These are phyloP conservation scores for Citeromyces siamensis DNA, from an alignment of 1,139 yeast species.

Conservation along the genomic window DNA sequence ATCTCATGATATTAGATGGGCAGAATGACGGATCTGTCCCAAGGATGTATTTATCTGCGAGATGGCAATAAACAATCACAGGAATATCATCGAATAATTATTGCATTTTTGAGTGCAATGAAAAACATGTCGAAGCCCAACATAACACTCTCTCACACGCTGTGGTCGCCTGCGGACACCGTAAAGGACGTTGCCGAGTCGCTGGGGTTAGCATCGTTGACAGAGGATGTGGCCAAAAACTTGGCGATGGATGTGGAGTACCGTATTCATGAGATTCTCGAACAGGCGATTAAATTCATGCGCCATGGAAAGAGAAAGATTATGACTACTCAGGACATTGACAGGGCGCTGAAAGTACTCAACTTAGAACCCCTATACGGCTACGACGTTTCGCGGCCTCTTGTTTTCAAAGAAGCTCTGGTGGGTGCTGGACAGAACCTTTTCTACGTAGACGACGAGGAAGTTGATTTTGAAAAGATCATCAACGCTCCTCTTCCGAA, in stretches of 20 bases:
- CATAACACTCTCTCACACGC: conserved; percentile 52
- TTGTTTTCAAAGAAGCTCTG: conserved; percentile 68
- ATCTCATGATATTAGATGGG: too few species aligned
- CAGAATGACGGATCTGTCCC: too few species aligned
- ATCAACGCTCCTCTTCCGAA: conserved; percentile 92
- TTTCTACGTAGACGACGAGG: conserved; percentile 85
- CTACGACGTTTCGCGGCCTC: conserved; percentile 48
- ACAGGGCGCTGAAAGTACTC: conserved; percentile 68
- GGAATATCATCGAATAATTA: neutral
- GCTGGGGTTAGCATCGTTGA: conserved; percentile 63
- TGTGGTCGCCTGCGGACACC: conserved; percentile 97
- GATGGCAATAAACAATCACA: too few species aligned
- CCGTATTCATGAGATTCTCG: conserved; percentile 87
- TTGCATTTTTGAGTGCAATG: neutral
- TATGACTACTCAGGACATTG: conserved; percentile 71
- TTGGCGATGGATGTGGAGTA: conserved; percentile 99
- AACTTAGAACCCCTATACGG: conserved; percentile 86
- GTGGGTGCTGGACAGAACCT: conserved; percentile 92
- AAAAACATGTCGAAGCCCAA: neutral
- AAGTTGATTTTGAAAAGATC: conserved; percentile 86
- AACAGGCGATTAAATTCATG: conserved; percentile 94
- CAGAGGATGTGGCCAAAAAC: conserved; percentile 89
- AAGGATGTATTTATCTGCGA: too few species aligned
- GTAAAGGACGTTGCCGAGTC: conserved; percentile 95
- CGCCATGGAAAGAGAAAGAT: conserved; percentile 83